A percentile compares a stretch with the other conserved stretches of the same genome.
Evolutionary conservation across 371 early-diverging fungal genomes (phyloP).

Genomic region (Mortierella sp.): DNA sequence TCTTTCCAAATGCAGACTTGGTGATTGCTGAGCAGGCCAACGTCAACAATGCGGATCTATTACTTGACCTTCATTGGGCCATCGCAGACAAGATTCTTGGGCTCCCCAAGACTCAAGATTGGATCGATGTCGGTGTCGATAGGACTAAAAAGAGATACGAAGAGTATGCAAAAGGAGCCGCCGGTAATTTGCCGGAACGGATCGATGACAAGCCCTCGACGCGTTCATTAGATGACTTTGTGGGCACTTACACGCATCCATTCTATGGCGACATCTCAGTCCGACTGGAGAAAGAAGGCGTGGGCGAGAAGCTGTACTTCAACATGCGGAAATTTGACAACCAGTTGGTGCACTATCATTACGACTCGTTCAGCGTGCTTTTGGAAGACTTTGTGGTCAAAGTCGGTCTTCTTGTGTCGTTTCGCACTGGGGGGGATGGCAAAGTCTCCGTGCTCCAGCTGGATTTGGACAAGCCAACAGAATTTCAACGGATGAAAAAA

Average conservation of each 20-base stretch:
- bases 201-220: conserved; percentile 16
- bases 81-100: conserved; percentile 18
- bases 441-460: background rate
- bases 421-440: no score
- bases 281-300: background rate
- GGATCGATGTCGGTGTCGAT: background rate
- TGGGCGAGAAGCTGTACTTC: conserved; percentile 2
- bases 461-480: background rate
- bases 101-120: conserved; percentile 25
- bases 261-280: conserved; percentile 1
- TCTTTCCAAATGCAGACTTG: conserved; percentile 22
- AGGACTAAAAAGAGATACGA: background rate
- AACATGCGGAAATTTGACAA: conserved; percentile 10
- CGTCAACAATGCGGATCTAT: background rate
- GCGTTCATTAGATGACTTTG: conserved; percentile 15
- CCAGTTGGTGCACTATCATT: conserved; percentile 33
- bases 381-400: no score
- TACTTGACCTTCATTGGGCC: background rate
- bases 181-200: conserved; percentile 7
- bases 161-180: background rate
- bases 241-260: conserved; percentile 21
- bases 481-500: background rate
- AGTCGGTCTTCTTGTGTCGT: no score
- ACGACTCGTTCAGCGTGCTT: conserved; percentile 15
- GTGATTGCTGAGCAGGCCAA: conserved; percentile 10